Percentiles rank a stretch among this genome's conserved stretches.
phyloP scores from a whole-genome alignment of 2,329 filamentous ascomycete genomes.

The Diaporthe citriasiana region DNA sequence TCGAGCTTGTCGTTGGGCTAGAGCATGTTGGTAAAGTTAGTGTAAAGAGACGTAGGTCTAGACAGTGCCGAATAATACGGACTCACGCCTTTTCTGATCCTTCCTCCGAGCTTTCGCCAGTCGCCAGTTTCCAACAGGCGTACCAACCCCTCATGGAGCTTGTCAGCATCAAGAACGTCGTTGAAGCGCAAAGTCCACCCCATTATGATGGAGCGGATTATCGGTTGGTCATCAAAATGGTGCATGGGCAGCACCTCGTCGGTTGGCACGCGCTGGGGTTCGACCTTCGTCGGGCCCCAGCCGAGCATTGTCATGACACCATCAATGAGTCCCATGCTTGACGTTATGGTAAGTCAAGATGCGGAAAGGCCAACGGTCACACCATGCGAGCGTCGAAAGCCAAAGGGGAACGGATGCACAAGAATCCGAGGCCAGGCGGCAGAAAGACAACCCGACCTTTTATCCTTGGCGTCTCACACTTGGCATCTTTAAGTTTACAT shows the following conservation, averaged over 20 bases:
- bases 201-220: slow-evolving; percentile 48
- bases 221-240: slow-evolving; percentile 50
- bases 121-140: slow-evolving; percentile 57
- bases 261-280: slow-evolving; percentile 41
- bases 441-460: too few species aligned
- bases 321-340: slow-evolving; percentile 11
- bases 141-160: slow-evolving; percentile 53
- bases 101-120: slow-evolving; percentile 62
- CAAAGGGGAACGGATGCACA: too few species aligned
- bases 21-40: slow-evolving; percentile 17
- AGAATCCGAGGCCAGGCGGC: too few species aligned
- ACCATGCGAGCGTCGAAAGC: too few species aligned
- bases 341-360: too few species aligned
- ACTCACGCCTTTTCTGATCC: slow-evolving; percentile 50
- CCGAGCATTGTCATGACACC: slow-evolving; percentile 1
- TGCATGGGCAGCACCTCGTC: slow-evolving; percentile 52
- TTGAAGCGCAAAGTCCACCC: slow-evolving; percentile 59
- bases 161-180: slow-evolving; percentile 60
- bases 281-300: not conserved
- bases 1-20: slow-evolving; percentile 48
- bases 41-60: too few species aligned
- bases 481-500: too few species aligned
- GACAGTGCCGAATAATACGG: too few species aligned
- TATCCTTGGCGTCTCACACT: too few species aligned
- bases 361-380: too few species aligned